Evolutionary conservation across 2,329 filamentous ascomycete species (phyloP).

Genomic region (Fusarium subtropicale): DNA sequence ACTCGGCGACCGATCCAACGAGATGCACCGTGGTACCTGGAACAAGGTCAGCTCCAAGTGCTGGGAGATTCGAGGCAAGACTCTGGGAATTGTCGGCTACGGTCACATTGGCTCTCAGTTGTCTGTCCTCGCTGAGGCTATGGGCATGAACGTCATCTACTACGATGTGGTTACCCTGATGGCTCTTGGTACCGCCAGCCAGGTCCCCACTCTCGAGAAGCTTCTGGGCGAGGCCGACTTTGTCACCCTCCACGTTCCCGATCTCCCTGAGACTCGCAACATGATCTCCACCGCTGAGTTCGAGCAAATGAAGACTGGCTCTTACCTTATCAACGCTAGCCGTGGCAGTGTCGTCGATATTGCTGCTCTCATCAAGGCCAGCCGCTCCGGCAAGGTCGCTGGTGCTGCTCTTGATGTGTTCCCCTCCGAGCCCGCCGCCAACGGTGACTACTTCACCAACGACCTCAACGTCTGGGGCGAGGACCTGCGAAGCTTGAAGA

Average conservation of each 20-base stretch:
- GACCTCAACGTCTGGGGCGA: constrained; percentile 85
- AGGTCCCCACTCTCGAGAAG: constrained; percentile 80
- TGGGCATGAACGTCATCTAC: constrained; percentile 99
- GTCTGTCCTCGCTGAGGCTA: constrained; percentile 93
- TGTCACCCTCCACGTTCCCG: constrained; percentile 93
- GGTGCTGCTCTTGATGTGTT: constrained; percentile 98
- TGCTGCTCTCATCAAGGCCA: constrained; percentile 87
- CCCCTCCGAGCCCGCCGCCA: constrained; percentile 91
- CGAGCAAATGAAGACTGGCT: constrained; percentile 88
- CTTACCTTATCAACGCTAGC: constrained; percentile 96
- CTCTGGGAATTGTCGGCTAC: constrained; percentile 94
- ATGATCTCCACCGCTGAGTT: constrained; percentile 87
- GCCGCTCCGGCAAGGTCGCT: constrained; percentile 86
- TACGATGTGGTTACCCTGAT: constrained; percentile 96
- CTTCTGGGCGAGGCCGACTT: constrained; percentile 88
- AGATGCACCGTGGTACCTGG: constrained; percentile 95
- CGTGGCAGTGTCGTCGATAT: constrained; percentile 96
- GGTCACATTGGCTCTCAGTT: constrained; percentile 97
- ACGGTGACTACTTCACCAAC: constrained; percentile 94
- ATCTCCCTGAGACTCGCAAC: constrained; percentile 90
- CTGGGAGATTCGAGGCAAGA: constrained; percentile 99
- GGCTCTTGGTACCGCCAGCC: constrained; percentile 88
- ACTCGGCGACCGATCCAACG: constrained; percentile 89
- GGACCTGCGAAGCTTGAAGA: constrained; percentile 85
- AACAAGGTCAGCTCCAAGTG: constrained; percentile 97